These are phyloP conservation scores for Cicer bijugum DNA, from an alignment of 306 rosid genomes.

Conservation along the genomic window DNA sequence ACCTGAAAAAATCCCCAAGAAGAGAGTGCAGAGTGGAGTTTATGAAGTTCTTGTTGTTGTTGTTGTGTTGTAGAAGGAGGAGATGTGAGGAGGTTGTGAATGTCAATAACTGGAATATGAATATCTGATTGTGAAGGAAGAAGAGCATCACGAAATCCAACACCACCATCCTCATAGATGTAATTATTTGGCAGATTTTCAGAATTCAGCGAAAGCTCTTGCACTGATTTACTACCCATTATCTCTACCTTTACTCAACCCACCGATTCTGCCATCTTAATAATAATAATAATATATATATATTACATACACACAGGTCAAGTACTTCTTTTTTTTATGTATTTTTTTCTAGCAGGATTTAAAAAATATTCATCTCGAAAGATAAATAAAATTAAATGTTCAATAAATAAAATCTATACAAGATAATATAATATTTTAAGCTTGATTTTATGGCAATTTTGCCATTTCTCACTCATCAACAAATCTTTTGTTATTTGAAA, in stretches of 20 bases:
- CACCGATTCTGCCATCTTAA: slow-evolving; percentile 39
- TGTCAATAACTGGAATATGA: slow-evolving; percentile 50
- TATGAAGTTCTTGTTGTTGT: slow-evolving; percentile 39
- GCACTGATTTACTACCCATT: slow-evolving; percentile 39
- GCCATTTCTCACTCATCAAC: too few relatives aligned
- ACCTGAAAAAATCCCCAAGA: slow-evolving; percentile 61
- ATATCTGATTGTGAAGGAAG: slow-evolving; percentile 6
- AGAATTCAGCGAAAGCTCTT: slow-evolving; percentile 45
- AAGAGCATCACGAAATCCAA: slow-evolving; percentile 46
- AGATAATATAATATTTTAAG: too few relatives aligned
- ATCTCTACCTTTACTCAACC: neutral
- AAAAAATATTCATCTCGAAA: too few relatives aligned
- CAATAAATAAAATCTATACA: too few relatives aligned
- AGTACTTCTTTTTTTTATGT: too few relatives aligned
- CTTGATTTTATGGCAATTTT: too few relatives aligned
- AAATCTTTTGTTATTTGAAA: too few relatives aligned
- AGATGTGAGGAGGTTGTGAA: slow-evolving; percentile 45
- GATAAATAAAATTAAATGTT: too few relatives aligned
- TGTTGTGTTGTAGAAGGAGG: neutral
- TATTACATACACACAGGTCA: too few relatives aligned
- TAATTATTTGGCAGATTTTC: slow-evolving; percentile 48
- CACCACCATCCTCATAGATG: slow-evolving; percentile 38
- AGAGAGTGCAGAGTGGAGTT: slow-evolving; percentile 47
- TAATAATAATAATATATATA: too few relatives aligned
- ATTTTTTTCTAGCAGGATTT: too few relatives aligned